A percentile compares a stretch with the other conserved stretches of the same genome.
phyloP scores from a whole-genome alignment of 257 asterid species.

The Ehretia macrophylla region DNA sequence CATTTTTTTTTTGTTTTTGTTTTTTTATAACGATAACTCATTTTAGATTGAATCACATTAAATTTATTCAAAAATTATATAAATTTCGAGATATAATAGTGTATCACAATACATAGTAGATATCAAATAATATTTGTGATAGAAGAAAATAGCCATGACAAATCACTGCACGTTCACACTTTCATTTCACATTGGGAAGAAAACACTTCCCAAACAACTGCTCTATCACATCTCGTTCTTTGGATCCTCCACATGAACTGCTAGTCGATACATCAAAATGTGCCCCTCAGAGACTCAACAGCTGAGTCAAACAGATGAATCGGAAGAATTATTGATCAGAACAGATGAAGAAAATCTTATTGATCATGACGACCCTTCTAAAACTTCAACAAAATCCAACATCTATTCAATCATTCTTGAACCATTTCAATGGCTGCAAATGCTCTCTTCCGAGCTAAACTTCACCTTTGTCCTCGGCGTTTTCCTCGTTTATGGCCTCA shows the following conservation, averaged over 20 bases:
- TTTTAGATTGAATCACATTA: too few relatives aligned
- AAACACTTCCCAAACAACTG: too few relatives aligned
- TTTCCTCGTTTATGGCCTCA: slow-evolving; percentile 50
- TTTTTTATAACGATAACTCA: too few relatives aligned
- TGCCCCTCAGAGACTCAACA: slow-evolving; percentile 4
- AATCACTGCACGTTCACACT: not conserved
- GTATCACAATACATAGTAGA: too few relatives aligned
- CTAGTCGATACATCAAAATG: not conserved
- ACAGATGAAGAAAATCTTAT: not conserved
- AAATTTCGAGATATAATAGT: too few relatives aligned
- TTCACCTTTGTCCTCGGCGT: slow-evolving; percentile 55
- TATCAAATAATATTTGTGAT: too few relatives aligned
- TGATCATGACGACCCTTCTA: not conserved
- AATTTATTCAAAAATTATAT: too few relatives aligned
- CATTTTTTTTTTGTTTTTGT: too few relatives aligned
- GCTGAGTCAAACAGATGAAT: not conserved
- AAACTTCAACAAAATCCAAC: not conserved
- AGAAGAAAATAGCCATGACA: too few relatives aligned
- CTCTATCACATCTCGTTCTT: not conserved
- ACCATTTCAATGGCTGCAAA: slow-evolving; percentile 62
- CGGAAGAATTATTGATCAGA: not conserved
- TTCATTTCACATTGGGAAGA: not conserved
- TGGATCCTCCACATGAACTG: not conserved
- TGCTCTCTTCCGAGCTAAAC: slow-evolving; percentile 40
- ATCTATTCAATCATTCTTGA: not conserved